Conservation (phyloP, 306 rosid species). For the Myrica gale region DNA sequence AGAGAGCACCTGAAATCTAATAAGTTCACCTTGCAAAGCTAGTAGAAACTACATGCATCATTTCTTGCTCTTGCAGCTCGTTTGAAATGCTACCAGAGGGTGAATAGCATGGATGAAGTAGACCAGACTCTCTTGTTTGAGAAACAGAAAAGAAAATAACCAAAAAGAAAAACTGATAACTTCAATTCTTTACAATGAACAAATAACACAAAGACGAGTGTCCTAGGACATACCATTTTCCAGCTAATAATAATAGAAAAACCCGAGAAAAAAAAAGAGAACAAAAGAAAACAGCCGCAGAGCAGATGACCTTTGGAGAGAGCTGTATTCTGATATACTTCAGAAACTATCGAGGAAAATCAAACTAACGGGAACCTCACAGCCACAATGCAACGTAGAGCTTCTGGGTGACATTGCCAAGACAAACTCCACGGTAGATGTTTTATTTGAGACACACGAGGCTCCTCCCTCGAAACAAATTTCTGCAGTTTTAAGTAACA, state of each 20-base stretch:
- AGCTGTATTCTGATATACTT: conserved; percentile 24
- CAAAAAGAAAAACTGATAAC: conserved; percentile 10
- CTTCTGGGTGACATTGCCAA: conserved; percentile 9
- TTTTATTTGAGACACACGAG: conserved; percentile 52
- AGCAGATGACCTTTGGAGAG: background rate
- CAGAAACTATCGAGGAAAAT: conserved; percentile 14
- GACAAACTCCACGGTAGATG: background rate
- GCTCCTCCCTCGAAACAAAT: conserved; percentile 52
- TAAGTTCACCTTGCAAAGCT: background rate
- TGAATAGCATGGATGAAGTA: background rate
- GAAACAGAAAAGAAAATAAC: conserved; percentile 7
- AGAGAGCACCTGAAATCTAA: background rate
- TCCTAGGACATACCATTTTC: conserved; percentile 7
- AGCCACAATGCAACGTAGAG: conserved; percentile 8
- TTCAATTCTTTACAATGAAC: conserved; percentile 36
- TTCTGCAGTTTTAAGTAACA: conserved; percentile 45
- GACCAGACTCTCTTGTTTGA: background rate
- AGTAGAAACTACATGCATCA: background rate
- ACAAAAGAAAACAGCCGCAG: background rate
- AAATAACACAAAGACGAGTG: conserved; percentile 17
- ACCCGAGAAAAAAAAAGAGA: background rate
- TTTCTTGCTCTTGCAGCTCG: background rate
- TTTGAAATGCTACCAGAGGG: background rate
- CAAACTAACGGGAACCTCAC: conserved; percentile 22
- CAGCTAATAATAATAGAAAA: conserved; percentile 16